phyloP scores from a whole-genome alignment of 140 eudicot species.

The Stevia rebaudiana region DNA sequence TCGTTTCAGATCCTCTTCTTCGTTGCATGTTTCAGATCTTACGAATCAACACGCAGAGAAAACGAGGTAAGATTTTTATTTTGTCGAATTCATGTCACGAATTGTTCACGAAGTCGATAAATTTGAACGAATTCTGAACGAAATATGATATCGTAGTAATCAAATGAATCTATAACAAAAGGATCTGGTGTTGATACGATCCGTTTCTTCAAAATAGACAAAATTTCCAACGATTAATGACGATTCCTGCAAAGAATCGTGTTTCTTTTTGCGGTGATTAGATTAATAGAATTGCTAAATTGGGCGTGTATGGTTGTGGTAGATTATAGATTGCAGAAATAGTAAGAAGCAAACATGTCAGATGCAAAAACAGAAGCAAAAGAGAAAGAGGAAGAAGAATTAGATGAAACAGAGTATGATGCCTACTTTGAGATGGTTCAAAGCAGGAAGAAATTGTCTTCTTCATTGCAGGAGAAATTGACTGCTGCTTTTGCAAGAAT shows the following conservation, averaged over 20 bases:
- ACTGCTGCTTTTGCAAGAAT: constrained; percentile 65
- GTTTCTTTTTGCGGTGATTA: not conserved
- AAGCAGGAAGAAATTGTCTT: constrained; percentile 67
- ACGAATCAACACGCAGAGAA: not conserved
- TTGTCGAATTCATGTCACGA: not conserved
- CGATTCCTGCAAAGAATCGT: constrained; percentile 4
- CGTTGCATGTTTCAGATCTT: constrained; percentile 13
- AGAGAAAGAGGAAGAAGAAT: constrained; percentile 12
- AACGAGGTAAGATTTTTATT: constrained; percentile 14
- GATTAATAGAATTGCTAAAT: not conserved
- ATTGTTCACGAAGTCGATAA: not conserved
- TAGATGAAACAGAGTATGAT: constrained; percentile 36
- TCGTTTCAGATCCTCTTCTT: constrained; percentile 22
- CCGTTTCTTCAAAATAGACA: not conserved
- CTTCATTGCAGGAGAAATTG: constrained; percentile 60
- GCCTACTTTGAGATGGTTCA: constrained; percentile 75
- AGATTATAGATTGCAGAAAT: constrained; percentile 18
- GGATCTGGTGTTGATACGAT: not conserved
- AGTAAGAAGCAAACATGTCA: constrained; percentile 27
- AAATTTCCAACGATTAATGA: not conserved
- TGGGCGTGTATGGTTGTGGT: not conserved
- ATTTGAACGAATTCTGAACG: not conserved
- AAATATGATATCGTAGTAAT: not conserved
- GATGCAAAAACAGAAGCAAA: constrained; percentile 14
- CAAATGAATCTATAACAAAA: not conserved